Base-by-base conservation (phyloP, 768 basidiomycete species). In the Leucocoprinus sp. region DNA sequence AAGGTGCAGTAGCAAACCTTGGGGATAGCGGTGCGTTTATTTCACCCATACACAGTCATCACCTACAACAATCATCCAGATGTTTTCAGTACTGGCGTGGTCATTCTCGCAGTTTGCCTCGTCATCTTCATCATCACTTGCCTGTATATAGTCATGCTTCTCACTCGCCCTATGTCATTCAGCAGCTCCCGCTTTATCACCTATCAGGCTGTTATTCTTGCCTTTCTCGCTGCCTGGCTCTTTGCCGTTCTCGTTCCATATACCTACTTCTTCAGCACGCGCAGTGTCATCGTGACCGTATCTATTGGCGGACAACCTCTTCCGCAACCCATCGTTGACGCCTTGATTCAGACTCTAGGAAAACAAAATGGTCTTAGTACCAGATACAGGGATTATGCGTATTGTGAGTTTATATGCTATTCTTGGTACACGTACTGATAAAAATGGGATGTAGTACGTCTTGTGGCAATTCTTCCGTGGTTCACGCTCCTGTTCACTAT, bases 201-300 rank as follows among this genome's bases (percentile, higher is more conserved):
- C 19, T 12, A 63, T 23, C 67, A 69, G 56, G 62, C 51, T 43
- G 55, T 46, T 43, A 19, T 64, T 12, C 60, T 75, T 38, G 57
- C 60, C 17, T 70, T 75, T 52, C 63, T 63, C 51, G 54, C 64
- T 27, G 34, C 65, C 19, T 75, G 69, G 68, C 58, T 76, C 33
- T 63, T 76, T 52, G 70, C 69, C 15, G 59, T 63, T 3, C 57
- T 69, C 18, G 60, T 76, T 7, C 62, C 75, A 5, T 71, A 67
- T 54, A 69, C 69, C 12, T 58, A 62, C 54, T 67, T 69, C 55
- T 64, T 68, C 48, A 64, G 63, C 23, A 76, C 57, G 37, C 61
- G 60, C 18, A 53, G 55, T 17, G 72, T 69, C 18, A 51, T 54
- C 19, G 71, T 69, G 41, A 40, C 52, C n/a, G 71, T 68, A n/a